Evolutionary conservation across 345 rosid species (phyloP), one percentile per base, ranked within the genome.

Genomic region (Sisymbrium altissimum): DNA sequence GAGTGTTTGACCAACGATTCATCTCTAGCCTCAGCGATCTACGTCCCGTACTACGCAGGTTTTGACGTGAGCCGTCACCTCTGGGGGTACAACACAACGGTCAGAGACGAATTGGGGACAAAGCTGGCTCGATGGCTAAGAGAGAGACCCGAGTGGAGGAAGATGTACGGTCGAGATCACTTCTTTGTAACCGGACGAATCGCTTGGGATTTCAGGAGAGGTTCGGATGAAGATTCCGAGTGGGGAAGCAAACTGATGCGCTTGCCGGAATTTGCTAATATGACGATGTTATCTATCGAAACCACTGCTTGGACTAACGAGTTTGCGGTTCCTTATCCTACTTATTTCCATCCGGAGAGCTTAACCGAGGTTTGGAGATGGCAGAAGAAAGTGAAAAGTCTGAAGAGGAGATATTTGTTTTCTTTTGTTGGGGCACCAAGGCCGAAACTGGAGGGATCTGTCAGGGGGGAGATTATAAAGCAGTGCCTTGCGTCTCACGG

Each of bases 191-290:
- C 79, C 0, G 86, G 88, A n/a, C 66, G 88, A 63, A 81, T 79
- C 21, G 76, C 59, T 65, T 43, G 76, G 18, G 88, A 85, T 62
- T 85, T 82, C 50, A 65, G 79, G 45, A 74, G 84, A 44, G 6
- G 10, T 35, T 27, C 54, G 0, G 60, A 83, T 6, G 3, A 39
- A 5, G 80, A 78, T 25, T 68, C 71, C 0, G 80, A 50, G 1
- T 85, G 84, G 86, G 88, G 88, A 14, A 85, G 61, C 78, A 85
- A 81, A 6, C 81, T 85, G 43, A 79, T 81, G 79, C 5, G 17
- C 1, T 4, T 85, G 5, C 80, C 81, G 0, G 84, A 74, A 25
- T 76, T 74, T 1, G 2, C 70, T 2, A 85, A 85, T 56, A 79
- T 71, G 79, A 58, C 83, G 6, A 81, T 85, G 84, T n/a, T 85